Conservation (phyloP, 768 basidiomycete genomes). For the Pulveroboletus sp. region DNA sequence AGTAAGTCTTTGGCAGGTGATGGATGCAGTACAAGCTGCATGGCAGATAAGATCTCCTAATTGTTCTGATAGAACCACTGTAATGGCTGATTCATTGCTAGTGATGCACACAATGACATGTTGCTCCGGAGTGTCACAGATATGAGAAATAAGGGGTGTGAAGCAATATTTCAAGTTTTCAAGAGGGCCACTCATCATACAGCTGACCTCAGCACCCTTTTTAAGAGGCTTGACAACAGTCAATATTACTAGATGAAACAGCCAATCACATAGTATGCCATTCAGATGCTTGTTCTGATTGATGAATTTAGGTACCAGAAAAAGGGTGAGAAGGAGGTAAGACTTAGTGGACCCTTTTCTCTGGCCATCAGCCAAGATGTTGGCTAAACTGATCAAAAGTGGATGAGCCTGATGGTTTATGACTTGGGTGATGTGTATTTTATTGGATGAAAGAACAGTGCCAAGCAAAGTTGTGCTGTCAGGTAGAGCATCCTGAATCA, state of each 20-base stretch:
- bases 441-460: too few relatives aligned
- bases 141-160: not conserved
- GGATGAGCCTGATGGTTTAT: too few relatives aligned
- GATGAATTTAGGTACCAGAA: not conserved
- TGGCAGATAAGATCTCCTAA: not conserved
- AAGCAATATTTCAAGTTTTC: not conserved
- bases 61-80: not conserved
- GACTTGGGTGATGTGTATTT: too few relatives aligned
- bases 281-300: not conserved
- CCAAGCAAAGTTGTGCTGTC: too few relatives aligned
- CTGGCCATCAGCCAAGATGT: not conserved
- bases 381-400: not conserved
- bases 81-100: not conserved
- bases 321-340: not conserved
- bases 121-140: not conserved
- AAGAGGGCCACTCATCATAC: not conserved
- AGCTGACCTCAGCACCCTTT: not conserved
- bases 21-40: not conserved
- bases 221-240: not conserved
- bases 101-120: not conserved
- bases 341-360: not conserved
- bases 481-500: too few relatives aligned
- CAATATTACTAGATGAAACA: not conserved
- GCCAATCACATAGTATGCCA: not conserved
- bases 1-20: not conserved